Conservation (phyloP, 2,329 filamentous ascomycete genomes). For the Gaeumannomyces sp. region DNA sequence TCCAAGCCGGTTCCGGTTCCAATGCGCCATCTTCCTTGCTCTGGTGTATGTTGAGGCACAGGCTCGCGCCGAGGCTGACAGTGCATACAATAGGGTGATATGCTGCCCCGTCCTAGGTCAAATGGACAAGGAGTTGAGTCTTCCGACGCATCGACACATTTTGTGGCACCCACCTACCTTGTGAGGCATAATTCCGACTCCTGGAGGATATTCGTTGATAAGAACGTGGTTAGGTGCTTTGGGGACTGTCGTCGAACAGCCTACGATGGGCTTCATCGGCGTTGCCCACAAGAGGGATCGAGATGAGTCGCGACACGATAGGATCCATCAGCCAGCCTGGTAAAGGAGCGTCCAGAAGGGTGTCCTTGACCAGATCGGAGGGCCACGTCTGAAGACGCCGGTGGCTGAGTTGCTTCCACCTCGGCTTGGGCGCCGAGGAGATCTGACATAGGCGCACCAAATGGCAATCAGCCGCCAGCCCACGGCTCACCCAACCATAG, state of each 20-base stretch:
- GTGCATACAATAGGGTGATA: conserved; percentile 89
- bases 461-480: conserved; percentile 22
- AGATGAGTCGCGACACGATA: conserved; percentile 55
- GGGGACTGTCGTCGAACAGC: conserved; percentile 60
- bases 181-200: conserved; percentile 94
- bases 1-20: conserved; percentile 42
- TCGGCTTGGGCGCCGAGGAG: conserved; percentile 59
- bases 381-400: conserved; percentile 89
- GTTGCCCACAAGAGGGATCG: conserved; percentile 35
- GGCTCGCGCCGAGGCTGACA: conserved; percentile 70
- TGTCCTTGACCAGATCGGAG: conserved; percentile 72
- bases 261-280: conserved; percentile 24
- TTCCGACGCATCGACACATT: conserved; percentile 10
- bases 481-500: conserved; percentile 33
- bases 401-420: conserved; percentile 84
- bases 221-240: conserved; percentile 84
- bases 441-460: conserved; percentile 32
- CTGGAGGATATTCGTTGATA: conserved; percentile 84
- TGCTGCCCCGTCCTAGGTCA: conserved; percentile 62
- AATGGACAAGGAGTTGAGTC: conserved; percentile 18
- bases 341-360: conserved; percentile 66
- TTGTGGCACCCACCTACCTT: conserved; percentile 41
- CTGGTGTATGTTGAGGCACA: conserved; percentile 72
- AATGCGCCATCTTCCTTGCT: conserved; percentile 56
- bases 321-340: conserved; percentile 70